Evolutionary conservation across 371 early-diverging fungal species (phyloP).

Genomic region (Choanephora cucurbitarum): DNA sequence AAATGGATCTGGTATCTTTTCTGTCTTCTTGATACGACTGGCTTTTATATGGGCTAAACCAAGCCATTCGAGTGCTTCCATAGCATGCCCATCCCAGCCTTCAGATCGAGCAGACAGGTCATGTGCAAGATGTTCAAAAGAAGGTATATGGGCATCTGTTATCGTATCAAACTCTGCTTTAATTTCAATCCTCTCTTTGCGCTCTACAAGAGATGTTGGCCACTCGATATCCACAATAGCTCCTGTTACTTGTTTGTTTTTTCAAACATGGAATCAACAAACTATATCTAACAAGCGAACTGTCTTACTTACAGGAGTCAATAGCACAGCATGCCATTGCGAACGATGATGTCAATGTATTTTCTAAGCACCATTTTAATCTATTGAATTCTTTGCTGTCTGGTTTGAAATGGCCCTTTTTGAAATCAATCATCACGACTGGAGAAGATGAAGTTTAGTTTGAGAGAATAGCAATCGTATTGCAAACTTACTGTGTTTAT

Average conservation of each 20-base stretch:
- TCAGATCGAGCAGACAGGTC: constrained; percentile 18
- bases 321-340: constrained; percentile 46
- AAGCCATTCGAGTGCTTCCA: constrained; percentile 64
- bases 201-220: constrained; percentile 16
- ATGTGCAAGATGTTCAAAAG: constrained; percentile 27
- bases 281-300: background rate
- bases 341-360: constrained; percentile 43
- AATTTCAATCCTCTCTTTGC: constrained; percentile 21
- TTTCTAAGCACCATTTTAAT: constrained; percentile 60
- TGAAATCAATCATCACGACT: constrained; percentile 55
- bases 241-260: constrained; percentile 37
- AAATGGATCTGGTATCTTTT: constrained; percentile 38
- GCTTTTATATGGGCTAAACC: constrained; percentile 59
- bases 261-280: constrained; percentile 3
- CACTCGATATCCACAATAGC: constrained; percentile 33
- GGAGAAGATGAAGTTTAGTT: no score
- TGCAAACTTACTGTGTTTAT: constrained; percentile 49
- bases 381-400: constrained; percentile 53
- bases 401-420: constrained; percentile 39
- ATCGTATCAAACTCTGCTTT: constrained; percentile 24
- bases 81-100: constrained; percentile 37
- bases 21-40: constrained; percentile 35
- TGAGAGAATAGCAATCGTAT: no score
- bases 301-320: constrained; percentile 34
- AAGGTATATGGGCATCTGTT: constrained; percentile 33